Evolutionary conservation across 495 filamentous ascomycete species (phyloP).

Genomic region (Aspergillus nanangensis): DNA sequence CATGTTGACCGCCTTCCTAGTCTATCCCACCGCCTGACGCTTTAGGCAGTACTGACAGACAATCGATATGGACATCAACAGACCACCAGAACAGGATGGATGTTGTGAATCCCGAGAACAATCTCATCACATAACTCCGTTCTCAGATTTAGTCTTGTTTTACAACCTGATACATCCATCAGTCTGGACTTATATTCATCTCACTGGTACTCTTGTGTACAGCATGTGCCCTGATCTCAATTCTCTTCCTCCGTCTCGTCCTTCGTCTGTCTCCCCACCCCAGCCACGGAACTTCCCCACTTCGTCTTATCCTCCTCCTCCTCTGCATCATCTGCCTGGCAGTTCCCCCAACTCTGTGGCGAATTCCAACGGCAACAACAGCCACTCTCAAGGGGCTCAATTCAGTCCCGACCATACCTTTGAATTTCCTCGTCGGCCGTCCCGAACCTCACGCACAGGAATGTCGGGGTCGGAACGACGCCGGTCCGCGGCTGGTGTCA

Average conservation of each 20-base stretch:
- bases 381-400: neutral
- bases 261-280: slow-evolving; percentile 38
- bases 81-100: too few species aligned
- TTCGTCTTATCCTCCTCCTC: slow-evolving; percentile 10
- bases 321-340: slow-evolving; percentile 13
- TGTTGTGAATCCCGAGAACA: neutral
- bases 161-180: neutral
- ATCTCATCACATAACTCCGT: slow-evolving; percentile 2
- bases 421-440: slow-evolving; percentile 43
- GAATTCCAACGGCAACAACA: slow-evolving; percentile 23
- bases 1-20: too few species aligned
- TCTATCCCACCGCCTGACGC: too few species aligned
- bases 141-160: neutral
- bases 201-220: neutral
- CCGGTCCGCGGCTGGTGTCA: slow-evolving; percentile 71
- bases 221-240: slow-evolving; percentile 70
- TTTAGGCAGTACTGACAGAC: too few species aligned
- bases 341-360: slow-evolving; percentile 17
- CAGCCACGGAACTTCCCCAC: slow-evolving; percentile 26
- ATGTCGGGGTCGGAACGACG: slow-evolving; percentile 40
- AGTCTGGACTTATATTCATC: too few species aligned
- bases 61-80: too few species aligned
- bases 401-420: slow-evolving; percentile 7
- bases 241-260: slow-evolving; percentile 63
- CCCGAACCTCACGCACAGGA: slow-evolving; percentile 49